phyloP scores from a whole-genome alignment of 108 stramenopile genomes.

The Epipyxis sp. region DNA sequence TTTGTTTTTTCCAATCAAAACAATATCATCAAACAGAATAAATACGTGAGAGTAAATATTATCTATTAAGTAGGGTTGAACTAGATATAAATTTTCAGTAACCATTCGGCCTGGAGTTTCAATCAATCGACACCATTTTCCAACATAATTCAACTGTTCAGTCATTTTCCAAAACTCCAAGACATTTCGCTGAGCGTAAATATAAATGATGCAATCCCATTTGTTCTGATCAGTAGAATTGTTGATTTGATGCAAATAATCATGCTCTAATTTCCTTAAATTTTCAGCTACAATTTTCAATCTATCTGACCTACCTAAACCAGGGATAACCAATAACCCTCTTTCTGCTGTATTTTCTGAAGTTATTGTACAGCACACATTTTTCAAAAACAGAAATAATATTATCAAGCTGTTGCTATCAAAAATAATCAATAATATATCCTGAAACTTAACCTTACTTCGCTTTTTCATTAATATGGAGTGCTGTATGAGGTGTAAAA shows the following conservation, averaged over 20 bases:
- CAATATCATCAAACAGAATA: not conserved
- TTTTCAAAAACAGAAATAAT: too few relatives aligned
- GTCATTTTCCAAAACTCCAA: constrained; percentile 1
- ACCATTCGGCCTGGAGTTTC: not conserved
- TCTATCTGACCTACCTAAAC: not conserved
- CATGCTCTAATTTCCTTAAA: not conserved
- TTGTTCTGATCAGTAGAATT: not conserved
- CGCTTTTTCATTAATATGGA: too few relatives aligned
- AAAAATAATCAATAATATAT: too few relatives aligned
- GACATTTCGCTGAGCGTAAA: not conserved
- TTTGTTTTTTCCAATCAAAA: too few relatives aligned
- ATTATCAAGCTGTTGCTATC: too few relatives aligned
- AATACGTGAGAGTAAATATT: not conserved
- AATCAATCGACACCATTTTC: not conserved
- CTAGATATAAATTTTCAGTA: not conserved
- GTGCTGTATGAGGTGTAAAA: too few relatives aligned
- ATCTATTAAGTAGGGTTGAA: not conserved
- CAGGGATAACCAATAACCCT: constrained; percentile 9
- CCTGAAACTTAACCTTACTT: too few relatives aligned
- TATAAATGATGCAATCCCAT: constrained; percentile 19
- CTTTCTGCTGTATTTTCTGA: too few relatives aligned
- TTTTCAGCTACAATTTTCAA: not conserved
- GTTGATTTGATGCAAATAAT: not conserved
- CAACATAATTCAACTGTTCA: not conserved
- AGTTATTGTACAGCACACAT: too few relatives aligned